These are phyloP conservation scores for Pochonia chlamydosporia DNA, from an alignment of 2,329 filamentous ascomycete genomes.

Conservation along the genomic window DNA sequence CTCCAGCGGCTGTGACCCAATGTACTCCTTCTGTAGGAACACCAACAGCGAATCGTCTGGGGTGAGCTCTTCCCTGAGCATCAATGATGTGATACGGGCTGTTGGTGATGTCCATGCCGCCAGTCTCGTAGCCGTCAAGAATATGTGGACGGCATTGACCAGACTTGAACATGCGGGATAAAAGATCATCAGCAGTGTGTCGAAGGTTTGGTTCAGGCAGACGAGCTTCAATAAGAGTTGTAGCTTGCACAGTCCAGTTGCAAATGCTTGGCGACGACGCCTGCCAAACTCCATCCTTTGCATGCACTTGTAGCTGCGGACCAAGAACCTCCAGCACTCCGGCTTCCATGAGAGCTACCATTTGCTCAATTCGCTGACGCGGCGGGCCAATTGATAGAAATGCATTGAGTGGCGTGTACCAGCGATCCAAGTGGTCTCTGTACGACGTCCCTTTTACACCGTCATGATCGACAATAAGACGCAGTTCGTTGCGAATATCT, in stretches of 20 bases:
- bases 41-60: slow-evolving; percentile 5
- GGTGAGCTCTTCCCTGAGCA: background rate
- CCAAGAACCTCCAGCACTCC: slow-evolving; percentile 6
- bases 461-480: slow-evolving; percentile 8
- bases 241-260: background rate
- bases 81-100: slow-evolving; percentile 4
- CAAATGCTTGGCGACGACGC: slow-evolving; percentile 2
- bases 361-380: slow-evolving; percentile 6
- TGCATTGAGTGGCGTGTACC: slow-evolving; percentile 8
- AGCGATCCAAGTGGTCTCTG: slow-evolving; percentile 5
- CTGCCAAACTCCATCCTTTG: slow-evolving; percentile 1
- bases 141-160: slow-evolving; percentile 7
- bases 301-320: background rate
- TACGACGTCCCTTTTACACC: slow-evolving; percentile 4
- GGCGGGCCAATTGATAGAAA: slow-evolving; percentile 7
- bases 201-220: slow-evolving; percentile 2
- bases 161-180: slow-evolving; percentile 1
- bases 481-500: slow-evolving; percentile 7
- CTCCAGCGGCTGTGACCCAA: slow-evolving; percentile 8
- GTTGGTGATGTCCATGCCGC: slow-evolving; percentile 3
- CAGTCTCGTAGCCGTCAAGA: slow-evolving; percentile 7
- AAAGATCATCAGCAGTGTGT: slow-evolving; percentile 3
- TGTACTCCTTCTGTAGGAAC: slow-evolving; percentile 8
- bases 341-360: slow-evolving; percentile 6
- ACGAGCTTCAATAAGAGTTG: slow-evolving; percentile 6